Evolutionary conservation across 1,284 basidiomycete genomes (phyloP).

Genomic region (Leccinum pachyderme): DNA sequence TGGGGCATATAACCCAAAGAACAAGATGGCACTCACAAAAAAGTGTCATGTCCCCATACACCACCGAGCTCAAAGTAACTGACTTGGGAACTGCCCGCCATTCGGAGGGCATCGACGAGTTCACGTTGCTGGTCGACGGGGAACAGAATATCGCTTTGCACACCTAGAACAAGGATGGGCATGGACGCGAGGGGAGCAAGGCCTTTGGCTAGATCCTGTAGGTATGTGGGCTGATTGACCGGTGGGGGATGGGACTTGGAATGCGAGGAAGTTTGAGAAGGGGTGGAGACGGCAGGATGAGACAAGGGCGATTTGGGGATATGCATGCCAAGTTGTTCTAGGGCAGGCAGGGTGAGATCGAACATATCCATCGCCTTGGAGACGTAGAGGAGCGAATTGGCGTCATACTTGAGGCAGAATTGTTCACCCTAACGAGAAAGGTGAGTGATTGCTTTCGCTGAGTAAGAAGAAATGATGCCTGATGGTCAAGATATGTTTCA

Average conservation of each 20-base stretch:
- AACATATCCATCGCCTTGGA: conserved; percentile 99
- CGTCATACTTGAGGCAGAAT: conserved; percentile 98
- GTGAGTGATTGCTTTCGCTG: neutral
- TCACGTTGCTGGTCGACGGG: conserved; percentile 98
- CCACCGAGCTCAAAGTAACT: conserved; percentile 98
- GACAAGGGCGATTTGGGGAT: conserved; percentile 32
- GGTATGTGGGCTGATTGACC: conserved; percentile 67
- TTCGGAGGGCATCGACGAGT: conserved; percentile 87
- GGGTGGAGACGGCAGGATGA: conserved; percentile 23
- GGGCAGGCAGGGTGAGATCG: conserved; percentile 85
- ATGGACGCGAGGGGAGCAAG: conserved; percentile 75
- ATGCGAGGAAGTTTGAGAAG: conserved; percentile 46
- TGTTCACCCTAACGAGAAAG: conserved; percentile 64
- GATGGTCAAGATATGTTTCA: conserved; percentile 98
- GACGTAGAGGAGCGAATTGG: conserved; percentile 98
- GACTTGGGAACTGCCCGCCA: conserved; percentile 85
- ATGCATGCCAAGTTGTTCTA: conserved; percentile 63
- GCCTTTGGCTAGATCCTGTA: conserved; percentile 82
- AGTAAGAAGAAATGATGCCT: conserved; percentile 44
- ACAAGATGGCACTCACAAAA: conserved; percentile 55
- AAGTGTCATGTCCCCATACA: conserved; percentile 98
- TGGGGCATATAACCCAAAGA: neutral
- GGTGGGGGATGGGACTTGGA: conserved; percentile 73
- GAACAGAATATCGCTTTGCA: conserved; percentile 96
- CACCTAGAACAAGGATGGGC: conserved; percentile 88